phyloP scores from a whole-genome alignment of 2,329 filamentous ascomycete genomes.

The Colletotrichum tropicicola region DNA sequence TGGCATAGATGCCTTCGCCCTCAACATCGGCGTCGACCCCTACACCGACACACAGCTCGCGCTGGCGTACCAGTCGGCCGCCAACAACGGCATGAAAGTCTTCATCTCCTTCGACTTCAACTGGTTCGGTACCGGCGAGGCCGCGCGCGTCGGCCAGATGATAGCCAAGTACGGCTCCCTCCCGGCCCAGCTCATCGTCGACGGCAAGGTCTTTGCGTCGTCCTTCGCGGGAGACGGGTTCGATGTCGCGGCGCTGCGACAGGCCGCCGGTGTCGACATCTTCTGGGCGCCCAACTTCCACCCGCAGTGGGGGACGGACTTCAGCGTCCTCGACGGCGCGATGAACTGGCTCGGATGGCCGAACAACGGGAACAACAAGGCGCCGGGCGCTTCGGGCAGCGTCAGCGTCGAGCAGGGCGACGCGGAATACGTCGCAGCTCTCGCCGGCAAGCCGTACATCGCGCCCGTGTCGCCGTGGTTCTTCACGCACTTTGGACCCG shows the following conservation, averaged over 20 bases:
- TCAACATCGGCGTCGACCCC: conserved; percentile 57
- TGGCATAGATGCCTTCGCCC: conserved; percentile 56
- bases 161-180: conserved; percentile 53
- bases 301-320: conserved; percentile 46
- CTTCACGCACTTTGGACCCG: conserved; percentile 56
- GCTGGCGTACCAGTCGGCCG: conserved; percentile 58
- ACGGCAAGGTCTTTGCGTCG: conserved; percentile 60
- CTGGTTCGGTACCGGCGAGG: conserved; percentile 49
- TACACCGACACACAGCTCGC: conserved; percentile 56
- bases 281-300: conserved; percentile 62
- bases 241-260: conserved; percentile 49
- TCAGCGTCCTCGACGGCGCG: conserved; percentile 51
- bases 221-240: conserved; percentile 60
- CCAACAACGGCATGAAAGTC: conserved; percentile 57
- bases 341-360: conserved; percentile 59
- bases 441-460: conserved; percentile 56
- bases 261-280: conserved; percentile 52
- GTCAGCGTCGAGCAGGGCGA: conserved; percentile 52
- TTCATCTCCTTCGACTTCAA: conserved; percentile 68
- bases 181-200: conserved; percentile 57
- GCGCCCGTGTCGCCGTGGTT: conserved; percentile 54
- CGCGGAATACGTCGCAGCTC: conserved; percentile 41
- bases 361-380: conserved; percentile 56
- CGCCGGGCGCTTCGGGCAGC: conserved; percentile 47
- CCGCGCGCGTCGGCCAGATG: conserved; percentile 51